Base-by-base conservation (phyloP, 805 yeast species). In the Saccharomycopsis malanga region DNA sequence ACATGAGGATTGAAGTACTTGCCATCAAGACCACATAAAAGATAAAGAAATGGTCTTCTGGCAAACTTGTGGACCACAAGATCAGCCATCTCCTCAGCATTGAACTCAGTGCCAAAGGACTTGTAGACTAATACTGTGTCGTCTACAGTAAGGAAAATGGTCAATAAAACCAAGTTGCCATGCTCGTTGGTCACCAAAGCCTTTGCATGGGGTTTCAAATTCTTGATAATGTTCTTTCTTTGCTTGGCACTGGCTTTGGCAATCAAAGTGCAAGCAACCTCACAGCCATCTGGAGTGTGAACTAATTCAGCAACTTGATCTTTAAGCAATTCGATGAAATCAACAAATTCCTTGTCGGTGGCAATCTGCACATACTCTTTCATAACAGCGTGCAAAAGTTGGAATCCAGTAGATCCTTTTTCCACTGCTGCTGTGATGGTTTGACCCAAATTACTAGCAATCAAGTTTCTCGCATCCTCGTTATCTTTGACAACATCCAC, bases 381-480 rank as follows among this genome's bases (percentile, higher is more conserved):
- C 96, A 91, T 87, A 44, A 95, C 96, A 34, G 96, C 95, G 64
- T 91, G 98, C 62, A 91, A 76, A 55, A 91, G 83, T 63, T 88
- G 95, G 74, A 91, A 91, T 34, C 98, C 98, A 22, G 95, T 83
- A 2, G 96, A 87, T 4, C 98, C 98, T 66, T 91, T 91, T 62
- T 83, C 91, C 42, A 91, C 93, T 4, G 96, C 83, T 2, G 96
- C 89, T 30, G 83, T 79, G 53, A 91, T 87, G 7, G 95, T 87
- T 50, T 86, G 87, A 53, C 71, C 71, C 63, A 91, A 72, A 65
- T 91, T 91, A 56, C 75, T 72, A 57, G 87, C 72, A 53, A 91
- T 78, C 53, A 83, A 71, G 47, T 73, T 81, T 63, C 84, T 77
- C 72, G 86, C 87, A 61, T 89, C 97, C 15, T 83, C 74, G 53